A percentile compares a stretch with the other conserved stretches of the same genome.
phyloP scores from a whole-genome alignment of 495 filamentous ascomycete species.

The Daldinia decipiens region DNA sequence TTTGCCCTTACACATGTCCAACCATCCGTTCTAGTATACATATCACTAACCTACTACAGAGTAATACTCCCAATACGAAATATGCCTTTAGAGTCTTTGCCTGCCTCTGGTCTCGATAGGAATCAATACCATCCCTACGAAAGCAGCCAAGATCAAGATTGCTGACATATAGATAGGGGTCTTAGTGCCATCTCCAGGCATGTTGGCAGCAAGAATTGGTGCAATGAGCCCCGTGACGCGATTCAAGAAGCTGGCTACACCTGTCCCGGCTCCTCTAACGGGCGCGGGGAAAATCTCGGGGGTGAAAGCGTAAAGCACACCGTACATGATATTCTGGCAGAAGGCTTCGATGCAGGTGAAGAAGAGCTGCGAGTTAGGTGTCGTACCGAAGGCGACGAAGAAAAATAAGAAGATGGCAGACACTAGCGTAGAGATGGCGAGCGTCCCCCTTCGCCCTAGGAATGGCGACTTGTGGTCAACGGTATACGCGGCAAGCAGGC shows the following conservation, averaged over 20 bases:
- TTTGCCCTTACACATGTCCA: background rate
- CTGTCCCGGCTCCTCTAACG: slow-evolving; percentile 81
- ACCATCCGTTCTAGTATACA: background rate
- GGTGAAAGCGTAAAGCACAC: slow-evolving; percentile 87
- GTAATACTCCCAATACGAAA: background rate
- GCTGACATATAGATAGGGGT: slow-evolving; percentile 80
- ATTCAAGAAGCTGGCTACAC: slow-evolving; percentile 77
- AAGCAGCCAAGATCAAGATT: slow-evolving; percentile 73
- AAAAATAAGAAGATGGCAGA: slow-evolving; percentile 79
- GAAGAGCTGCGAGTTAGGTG: slow-evolving; percentile 69
- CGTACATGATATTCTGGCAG: slow-evolving; percentile 83
- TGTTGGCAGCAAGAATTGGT: slow-evolving; percentile 78
- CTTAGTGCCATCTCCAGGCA: slow-evolving; percentile 71
- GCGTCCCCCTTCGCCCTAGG: slow-evolving; percentile 78
- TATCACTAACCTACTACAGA: background rate
- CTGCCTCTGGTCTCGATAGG: slow-evolving; percentile 81
- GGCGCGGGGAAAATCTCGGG: slow-evolving; percentile 86
- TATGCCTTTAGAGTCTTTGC: slow-evolving; percentile 65
- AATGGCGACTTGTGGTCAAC: slow-evolving; percentile 72
- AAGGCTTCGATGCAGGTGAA: slow-evolving; percentile 84
- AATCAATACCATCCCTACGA: slow-evolving; percentile 68
- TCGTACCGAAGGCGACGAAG: slow-evolving; percentile 65
- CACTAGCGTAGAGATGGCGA: slow-evolving; percentile 71
- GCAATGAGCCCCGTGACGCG: slow-evolving; percentile 78
- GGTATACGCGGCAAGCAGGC: slow-evolving; percentile 73